Evolutionary conservation across 23 red algal genomes (phyloP), one percentile per base, ranked within the genome.

Genomic region (Rhodosorus marinus): DNA sequence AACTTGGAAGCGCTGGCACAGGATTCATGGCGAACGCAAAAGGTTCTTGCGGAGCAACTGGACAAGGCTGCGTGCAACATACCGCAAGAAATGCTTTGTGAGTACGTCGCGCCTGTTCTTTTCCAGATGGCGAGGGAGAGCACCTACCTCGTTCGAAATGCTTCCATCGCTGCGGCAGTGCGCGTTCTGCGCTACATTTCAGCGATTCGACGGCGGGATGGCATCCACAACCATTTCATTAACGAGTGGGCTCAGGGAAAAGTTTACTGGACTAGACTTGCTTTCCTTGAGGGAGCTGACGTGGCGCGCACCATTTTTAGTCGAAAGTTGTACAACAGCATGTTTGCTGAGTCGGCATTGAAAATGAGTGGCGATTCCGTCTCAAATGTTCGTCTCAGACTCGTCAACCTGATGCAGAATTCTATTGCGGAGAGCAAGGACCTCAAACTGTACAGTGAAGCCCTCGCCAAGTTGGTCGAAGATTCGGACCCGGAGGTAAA

Each of bases 231-330:
- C 19, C 64, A 82, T 33, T 71, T 82, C 50, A 52, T 56, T 5
- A 62, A 47, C 2, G 64, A 82, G 65, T 82, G 76, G 76, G 76
- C 76, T 5, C 52, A 54, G 30, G 76, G 76, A 30, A 64, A 71
- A 24, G 76, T 82, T 14, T 82, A 82, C 41, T 82, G 76, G 76
- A 82, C 65, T 20, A 48, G 76, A 5, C 33, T 82, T 0, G 76
- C 76, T 4, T 82, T 54, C 53, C 71, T 69, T 57, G 76, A 82
- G 46, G 52, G 52, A 11, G 64, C 76, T 6, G 54, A 33, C 34
- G 59, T 31, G 56, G 76, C 76, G 8, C 33, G 35, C 26, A 59
- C 71, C n/a, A 54, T 82, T 20, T 70, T 60, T 49, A 65, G 57
- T 4, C 24, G 55, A 29, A 26, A 26, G 11, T 52, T 82, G 7